Evolutionary conservation across 78 protist species (phyloP).

Genomic region (Dictyostelium capitatum): DNA sequence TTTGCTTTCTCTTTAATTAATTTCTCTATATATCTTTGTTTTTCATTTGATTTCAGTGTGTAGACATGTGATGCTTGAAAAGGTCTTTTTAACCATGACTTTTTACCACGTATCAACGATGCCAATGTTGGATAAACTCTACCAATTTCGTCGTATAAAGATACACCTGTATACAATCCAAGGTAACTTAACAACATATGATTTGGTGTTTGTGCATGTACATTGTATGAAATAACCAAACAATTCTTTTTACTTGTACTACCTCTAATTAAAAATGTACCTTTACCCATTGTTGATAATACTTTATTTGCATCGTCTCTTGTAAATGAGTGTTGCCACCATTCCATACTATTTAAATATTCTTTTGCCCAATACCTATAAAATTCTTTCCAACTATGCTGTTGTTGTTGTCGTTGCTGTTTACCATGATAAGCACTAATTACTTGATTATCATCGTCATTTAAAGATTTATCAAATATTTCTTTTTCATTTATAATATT

Average conservation of each 20-base stretch:
- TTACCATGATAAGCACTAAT: too few relatives aligned
- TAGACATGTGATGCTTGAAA: neutral
- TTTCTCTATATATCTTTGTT: constrained; percentile 17
- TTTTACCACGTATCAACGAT: constrained; percentile 46
- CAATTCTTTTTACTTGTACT: constrained; percentile 52
- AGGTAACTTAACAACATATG: constrained; percentile 65
- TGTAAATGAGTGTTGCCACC: constrained; percentile 55
- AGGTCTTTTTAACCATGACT: constrained; percentile 59
- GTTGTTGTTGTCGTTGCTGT: too few relatives aligned
- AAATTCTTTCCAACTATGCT: constrained; percentile 66
- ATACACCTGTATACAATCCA: constrained; percentile 62
- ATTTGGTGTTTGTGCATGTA: constrained; percentile 39
- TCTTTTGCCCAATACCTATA: constrained; percentile 65
- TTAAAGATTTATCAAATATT: neutral
- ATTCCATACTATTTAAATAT: constrained; percentile 54
- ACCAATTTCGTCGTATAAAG: constrained; percentile 58
- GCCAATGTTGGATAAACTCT: constrained; percentile 68
- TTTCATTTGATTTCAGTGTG: constrained; percentile 19
- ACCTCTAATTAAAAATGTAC: constrained; percentile 50
- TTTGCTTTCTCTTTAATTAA: too few relatives aligned
- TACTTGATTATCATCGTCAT: neutral
- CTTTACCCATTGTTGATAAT: constrained; percentile 51
- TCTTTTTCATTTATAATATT: constrained; percentile 48
- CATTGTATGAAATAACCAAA: constrained; percentile 70
- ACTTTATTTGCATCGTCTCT: constrained; percentile 41